Evolutionary conservation across 768 basidiomycete genomes (phyloP), one percentile per base, ranked within the genome.

Genomic region (Glaciozyma antarctica): DNA sequence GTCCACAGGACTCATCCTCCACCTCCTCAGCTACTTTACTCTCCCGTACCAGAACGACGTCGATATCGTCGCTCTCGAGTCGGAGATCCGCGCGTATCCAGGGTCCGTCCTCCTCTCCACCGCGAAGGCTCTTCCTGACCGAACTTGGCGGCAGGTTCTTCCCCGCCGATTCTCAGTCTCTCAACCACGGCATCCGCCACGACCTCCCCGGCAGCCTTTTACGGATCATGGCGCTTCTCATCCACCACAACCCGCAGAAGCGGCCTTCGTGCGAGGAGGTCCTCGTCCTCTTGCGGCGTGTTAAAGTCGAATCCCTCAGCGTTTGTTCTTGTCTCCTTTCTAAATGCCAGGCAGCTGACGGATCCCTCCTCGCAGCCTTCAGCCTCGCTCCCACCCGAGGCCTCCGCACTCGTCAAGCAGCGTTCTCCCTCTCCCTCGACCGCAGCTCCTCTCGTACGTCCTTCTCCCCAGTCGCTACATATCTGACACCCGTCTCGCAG

Each of bases 21-120:
- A 79, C 66, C 76, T 78, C 57, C 72, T 79, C 38, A 70, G 76
- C n/a, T 79, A 77, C 74, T 76, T 79, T 56, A 69, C 71, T 3
- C 66, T 79, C 19, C 78, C 78, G 12, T 79, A 77, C 63, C 60
- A 63, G n/a, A 70, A 77, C 6, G 74, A 66, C 0, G 73, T 76
- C 16, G 74, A 76, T 38, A 76, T 70, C 51, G 72, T 67, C 17
- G 70, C 61, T 21, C 73, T 79, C 4, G 73, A 73, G 19, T 62
- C 58, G 15, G 73, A 76, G 61, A 77, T 79, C 28, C 56, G 71
- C 17, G 43, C 62, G 0, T 78, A 78, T 60, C 63, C 61, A 21
- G 78, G 78, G 78, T 77, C 30, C 51, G 75, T 64, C 34, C 49
- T 21, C 19, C 2, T 12, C 13, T 24, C 43, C 4, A 13, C n/a